Percentiles rank a stretch among this genome's conserved stretches.
phyloP scores from a whole-genome alignment of 768 basidiomycete species.

The Neoboletus brunneissimus region DNA sequence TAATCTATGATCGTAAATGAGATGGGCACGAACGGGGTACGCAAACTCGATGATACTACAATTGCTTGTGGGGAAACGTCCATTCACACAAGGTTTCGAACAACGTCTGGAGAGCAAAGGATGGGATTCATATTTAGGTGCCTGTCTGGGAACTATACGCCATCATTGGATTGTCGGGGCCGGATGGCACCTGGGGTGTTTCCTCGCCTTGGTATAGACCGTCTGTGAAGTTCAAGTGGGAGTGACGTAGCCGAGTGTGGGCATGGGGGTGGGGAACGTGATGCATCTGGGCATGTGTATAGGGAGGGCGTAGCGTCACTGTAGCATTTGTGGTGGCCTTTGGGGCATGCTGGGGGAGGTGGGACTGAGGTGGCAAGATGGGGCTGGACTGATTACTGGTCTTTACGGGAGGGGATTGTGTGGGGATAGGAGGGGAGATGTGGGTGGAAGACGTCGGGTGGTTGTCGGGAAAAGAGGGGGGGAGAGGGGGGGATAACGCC shows the following conservation, averaged over 20 bases:
- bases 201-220: conserved; percentile 35
- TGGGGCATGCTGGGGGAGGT: conserved; percentile 24
- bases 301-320: conserved; percentile 57
- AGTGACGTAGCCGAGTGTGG: conserved; percentile 70
- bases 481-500: conserved; percentile 17
- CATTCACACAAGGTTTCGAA: conserved; percentile 1
- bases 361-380: conserved; percentile 12
- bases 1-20: conserved; percentile 26
- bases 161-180: conserved; percentile 45
- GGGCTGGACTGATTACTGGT: conserved; percentile 21
- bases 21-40: conserved; percentile 21
- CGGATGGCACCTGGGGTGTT: conserved; percentile 23
- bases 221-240: conserved; percentile 47
- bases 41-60: conserved; percentile 20
- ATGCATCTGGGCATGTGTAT: conserved; percentile 63
- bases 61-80: conserved; percentile 4
- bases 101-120: background rate
- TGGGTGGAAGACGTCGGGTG: conserved; percentile 13
- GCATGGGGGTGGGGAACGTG: conserved; percentile 80
- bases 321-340: conserved; percentile 37
- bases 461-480: conserved; percentile 20
- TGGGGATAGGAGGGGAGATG: conserved; percentile 16
- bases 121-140: conserved; percentile 10
- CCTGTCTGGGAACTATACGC: conserved; percentile 42
- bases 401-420: conserved; percentile 24